Evolutionary conservation across 768 basidiomycete genomes (phyloP).

Genomic region (Kwoniella sp.): DNA sequence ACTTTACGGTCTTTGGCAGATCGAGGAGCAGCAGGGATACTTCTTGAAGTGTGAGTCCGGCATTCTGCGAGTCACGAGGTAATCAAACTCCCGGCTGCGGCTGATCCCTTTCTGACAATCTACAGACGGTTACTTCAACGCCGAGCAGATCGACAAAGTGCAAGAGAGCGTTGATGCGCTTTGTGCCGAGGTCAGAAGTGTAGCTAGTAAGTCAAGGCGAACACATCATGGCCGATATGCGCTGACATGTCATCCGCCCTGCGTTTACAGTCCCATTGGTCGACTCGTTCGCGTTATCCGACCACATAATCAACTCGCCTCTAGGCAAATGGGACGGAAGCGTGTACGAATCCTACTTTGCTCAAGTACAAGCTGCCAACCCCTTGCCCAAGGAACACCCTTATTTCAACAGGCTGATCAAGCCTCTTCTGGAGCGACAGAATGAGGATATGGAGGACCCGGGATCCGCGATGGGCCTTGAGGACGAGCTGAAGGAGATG

Average conservation of each 20-base stretch:
- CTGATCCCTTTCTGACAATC: not conserved
- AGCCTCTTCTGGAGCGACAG: slow-evolving; percentile 57
- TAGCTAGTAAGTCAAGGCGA: slow-evolving; percentile 46
- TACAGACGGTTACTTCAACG: slow-evolving; percentile 53
- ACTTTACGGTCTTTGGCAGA: slow-evolving; percentile 58
- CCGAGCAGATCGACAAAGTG: slow-evolving; percentile 52
- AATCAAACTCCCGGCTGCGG: too few species aligned
- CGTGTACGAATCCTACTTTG: slow-evolving; percentile 59
- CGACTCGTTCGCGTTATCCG: slow-evolving; percentile 55
- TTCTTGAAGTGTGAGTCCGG: slow-evolving; percentile 58
- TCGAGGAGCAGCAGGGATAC: slow-evolving; percentile 59
- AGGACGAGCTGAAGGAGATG: slow-evolving; percentile 50
- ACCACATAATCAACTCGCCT: slow-evolving; percentile 59
- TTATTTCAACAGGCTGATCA: slow-evolving; percentile 60
- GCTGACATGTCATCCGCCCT: not conserved
- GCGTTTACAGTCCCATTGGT: slow-evolving; percentile 45
- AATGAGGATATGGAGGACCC: slow-evolving; percentile 54
- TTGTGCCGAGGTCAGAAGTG: slow-evolving; percentile 47
- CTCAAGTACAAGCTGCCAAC: slow-evolving; percentile 58
- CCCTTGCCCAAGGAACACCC: slow-evolving; percentile 58
- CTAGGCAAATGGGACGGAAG: slow-evolving; percentile 59
- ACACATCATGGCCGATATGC: not conserved
- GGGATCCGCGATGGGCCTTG: slow-evolving; percentile 55
- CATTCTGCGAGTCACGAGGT: not conserved
- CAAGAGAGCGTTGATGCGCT: slow-evolving; percentile 48